Evolutionary conservation across 2,329 filamentous ascomycete species (phyloP).

Genomic region (Stagonosporopsis rhizophila): DNA sequence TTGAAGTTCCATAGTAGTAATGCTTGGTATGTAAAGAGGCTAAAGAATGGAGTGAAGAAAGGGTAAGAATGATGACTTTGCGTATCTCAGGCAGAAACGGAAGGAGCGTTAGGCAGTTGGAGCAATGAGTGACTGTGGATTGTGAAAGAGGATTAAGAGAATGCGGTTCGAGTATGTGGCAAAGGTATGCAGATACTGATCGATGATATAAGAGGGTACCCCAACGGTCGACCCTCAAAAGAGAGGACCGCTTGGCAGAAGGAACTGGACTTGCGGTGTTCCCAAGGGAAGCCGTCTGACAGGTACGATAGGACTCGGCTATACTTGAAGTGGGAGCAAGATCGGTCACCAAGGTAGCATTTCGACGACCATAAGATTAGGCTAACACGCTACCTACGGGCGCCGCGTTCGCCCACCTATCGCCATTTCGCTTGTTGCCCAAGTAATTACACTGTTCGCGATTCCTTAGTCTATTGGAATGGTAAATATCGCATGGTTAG

Average conservation of each 20-base stretch:
- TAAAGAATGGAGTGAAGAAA: conserved; percentile 39
- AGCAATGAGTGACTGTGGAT: conserved; percentile 55
- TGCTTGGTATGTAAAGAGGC: conserved; percentile 33
- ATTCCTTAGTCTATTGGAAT: conserved; percentile 40
- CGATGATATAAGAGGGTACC: conserved; percentile 43
- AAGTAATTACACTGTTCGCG: conserved; percentile 41
- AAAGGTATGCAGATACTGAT: conserved; percentile 33
- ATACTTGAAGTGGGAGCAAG: conserved; percentile 33
- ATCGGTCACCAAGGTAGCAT: conserved; percentile 43
- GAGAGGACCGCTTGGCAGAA: conserved; percentile 37
- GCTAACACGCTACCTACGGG: conserved; percentile 42
- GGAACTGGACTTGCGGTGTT: conserved; percentile 33
- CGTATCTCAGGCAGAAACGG: conserved; percentile 36
- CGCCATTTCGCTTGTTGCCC: conserved; percentile 41
- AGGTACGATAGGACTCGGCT: conserved; percentile 41
- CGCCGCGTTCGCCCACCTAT: conserved; percentile 24
- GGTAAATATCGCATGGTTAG: conserved; percentile 47
- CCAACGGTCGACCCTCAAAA: conserved; percentile 27
- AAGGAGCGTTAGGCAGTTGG: conserved; percentile 54
- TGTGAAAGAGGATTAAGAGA: conserved; percentile 33
- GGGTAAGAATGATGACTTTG: conserved; percentile 50
- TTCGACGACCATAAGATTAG: conserved; percentile 41
- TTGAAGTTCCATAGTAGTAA: conserved; percentile 44
- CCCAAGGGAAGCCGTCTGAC: conserved; percentile 32
- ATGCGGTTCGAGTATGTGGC: conserved; percentile 32